Conservation (phyloP, 257 asterid genomes). For the Verbascum thapsus region DNA sequence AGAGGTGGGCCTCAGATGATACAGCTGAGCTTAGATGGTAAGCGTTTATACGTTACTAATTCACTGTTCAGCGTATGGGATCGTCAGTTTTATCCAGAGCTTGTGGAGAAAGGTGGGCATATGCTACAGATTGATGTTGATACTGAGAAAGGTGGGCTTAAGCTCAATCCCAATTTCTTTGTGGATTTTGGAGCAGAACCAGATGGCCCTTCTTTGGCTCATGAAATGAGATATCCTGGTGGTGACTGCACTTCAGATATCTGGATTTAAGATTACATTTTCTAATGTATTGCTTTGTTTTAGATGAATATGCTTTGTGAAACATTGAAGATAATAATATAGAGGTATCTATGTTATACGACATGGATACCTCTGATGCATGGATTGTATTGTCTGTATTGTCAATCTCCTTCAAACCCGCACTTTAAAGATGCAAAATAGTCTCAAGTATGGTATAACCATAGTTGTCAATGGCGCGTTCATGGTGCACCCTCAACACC, state of each 20-base stretch:
- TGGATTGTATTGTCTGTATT: too few species aligned
- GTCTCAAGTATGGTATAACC: too few species aligned
- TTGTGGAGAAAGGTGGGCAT: conserved; percentile 77
- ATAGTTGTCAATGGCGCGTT: too few species aligned
- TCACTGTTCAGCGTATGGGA: conserved; percentile 96
- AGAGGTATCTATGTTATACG: too few species aligned
- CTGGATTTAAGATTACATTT: conserved; percentile 72
- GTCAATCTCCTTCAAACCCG: too few species aligned
- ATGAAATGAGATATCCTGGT: conserved; percentile 97
- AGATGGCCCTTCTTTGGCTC: conserved; percentile 90
- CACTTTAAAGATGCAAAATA: too few species aligned
- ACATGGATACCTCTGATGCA: too few species aligned
- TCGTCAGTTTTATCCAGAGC: conserved; percentile 82
- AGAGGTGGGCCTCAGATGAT: conserved; percentile 99
- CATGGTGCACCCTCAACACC: too few species aligned
- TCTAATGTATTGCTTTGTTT: too few species aligned
- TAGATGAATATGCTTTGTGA: too few species aligned
- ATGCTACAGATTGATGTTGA: conserved; percentile 84
- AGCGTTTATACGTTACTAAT: conserved; percentile 79
- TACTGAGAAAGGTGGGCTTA: conserved; percentile 76
- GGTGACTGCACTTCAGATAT: conserved; percentile 99
- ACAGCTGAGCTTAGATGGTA: conserved; percentile 93
- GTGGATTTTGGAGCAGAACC: conserved; percentile 91
- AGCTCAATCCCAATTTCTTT: conserved; percentile 62
- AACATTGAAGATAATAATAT: too few species aligned